Evolutionary conservation across 345 rosid genomes (phyloP), one percentile per base, ranked within the genome.

Genomic region (rapeseed (Brassica napus)): DNA sequence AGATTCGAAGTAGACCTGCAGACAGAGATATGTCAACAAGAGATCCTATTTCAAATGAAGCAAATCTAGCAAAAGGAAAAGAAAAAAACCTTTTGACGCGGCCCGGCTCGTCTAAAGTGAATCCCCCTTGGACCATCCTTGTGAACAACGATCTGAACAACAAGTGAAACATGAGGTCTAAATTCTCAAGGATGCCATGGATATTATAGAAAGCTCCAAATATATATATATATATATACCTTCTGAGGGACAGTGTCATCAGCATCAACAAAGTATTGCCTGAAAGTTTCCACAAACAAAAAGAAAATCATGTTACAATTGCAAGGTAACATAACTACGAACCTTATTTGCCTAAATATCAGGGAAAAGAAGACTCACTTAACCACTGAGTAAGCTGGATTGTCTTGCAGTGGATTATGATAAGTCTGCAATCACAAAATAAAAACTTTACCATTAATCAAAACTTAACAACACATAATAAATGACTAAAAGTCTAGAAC

Each of bases 91-190:
- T 86, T 91, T 81, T 93, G 94, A 5, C 98, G 97, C 34, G 98
- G 94, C 65, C 98, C 94, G 28, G 97, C 98, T 15, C 98, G 90
- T 42, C 94, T 83, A 81, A 93, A 93, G 85, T 93, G 98, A 77
- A 78, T 76, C 2, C 98, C 98, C 70, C 97, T 89, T 1, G 91
- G 89, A 64, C 91, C 60, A 60, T 86, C 87, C 81, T 89, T 88
- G 79, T 88, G 97, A 68, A 88, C 94, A 79, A 93, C 89, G 52
- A 89, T 49, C 98, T 93, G 77, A 65, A 64, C 8, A 70, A 65
- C 14, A 76, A 54, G 70, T 35, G 23, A 64, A 28, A 0, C 68
- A 65, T 8, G 68, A 78, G 14, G 23, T 69, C 61, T 61, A 2
- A 47, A 7, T 63, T 65, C 9, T 52, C 44, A 21, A 68, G 18